Base-by-base conservation (phyloP, 495 filamentous ascomycete genomes). In the Parathielavia hyrcaniae region DNA sequence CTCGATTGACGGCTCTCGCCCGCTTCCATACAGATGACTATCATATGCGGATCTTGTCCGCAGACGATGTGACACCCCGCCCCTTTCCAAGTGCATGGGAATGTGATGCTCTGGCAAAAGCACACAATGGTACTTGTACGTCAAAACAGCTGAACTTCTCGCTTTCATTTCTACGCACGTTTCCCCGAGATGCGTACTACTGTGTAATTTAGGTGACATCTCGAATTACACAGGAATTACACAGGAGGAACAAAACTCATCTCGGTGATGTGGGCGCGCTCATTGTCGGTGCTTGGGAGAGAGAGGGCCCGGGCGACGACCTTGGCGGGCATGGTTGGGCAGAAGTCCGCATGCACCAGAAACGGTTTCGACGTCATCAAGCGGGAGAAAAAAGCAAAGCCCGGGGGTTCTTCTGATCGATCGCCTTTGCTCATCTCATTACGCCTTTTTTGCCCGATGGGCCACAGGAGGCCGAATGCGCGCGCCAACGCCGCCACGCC, bases 401-500 rank as follows among this genome's bases (percentile, higher is more conserved):
- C 17, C 13, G 35, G 40, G n/a, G 1, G 40, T 20, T 34, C 10
- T 40, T 10, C 17, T 9, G 5, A 39, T 39, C 46, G 44, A 50
- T 26, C 38, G 52, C 38, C 51, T 46, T 19, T 44, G 14, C 13
- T 30, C n/a, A 22, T 50, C 22, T 30, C n/a, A 22, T 50, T n/a
- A n/a, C 26, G 26, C 26, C 6, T 46, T 55, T 44, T 10, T 26
- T 43, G 48, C 53, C n/a, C 50, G 38, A 38, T 23, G 41, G 46
- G 52, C 50, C 26, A 50, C 55, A 40, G 58, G 55, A 51, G 54
- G 59, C 39, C 38, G 53, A 30, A 60, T 60, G 64, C 63, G 56
- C 50, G 53, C 64, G 58, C 61, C 55, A 61, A 61, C 56, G 56
- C 64, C 60, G 60, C 65, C 65, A 67, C 59, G 59, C 64, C 64